A percentile compares a stretch with the other conserved stretches of the same genome.
phyloP scores from a whole-genome alignment of 192 early-diverging fungal genomes.

The Entophlyctis luteolus region DNA sequence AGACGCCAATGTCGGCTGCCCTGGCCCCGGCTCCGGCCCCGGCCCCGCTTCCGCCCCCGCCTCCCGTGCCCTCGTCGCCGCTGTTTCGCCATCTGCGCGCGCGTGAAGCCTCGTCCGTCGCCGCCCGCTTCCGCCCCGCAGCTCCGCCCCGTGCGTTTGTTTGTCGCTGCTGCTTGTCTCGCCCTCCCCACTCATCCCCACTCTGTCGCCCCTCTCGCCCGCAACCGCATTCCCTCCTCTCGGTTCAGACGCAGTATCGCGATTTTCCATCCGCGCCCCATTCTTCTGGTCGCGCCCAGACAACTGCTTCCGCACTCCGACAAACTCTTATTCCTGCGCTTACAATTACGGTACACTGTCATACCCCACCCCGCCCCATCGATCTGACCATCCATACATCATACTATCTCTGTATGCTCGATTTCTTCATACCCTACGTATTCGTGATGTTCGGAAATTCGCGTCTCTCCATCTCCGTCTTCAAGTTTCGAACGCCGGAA shows the following conservation, averaged over 20 bases:
- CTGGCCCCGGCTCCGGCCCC: too few relatives aligned
- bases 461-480: not conserved
- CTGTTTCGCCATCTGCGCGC: not conserved
- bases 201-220: not conserved
- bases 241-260: not conserved
- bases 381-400: too few relatives aligned
- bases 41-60: too few relatives aligned
- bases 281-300: constrained; percentile 19
- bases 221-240: not conserved
- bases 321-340: constrained; percentile 34
- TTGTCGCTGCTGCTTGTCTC: too few relatives aligned
- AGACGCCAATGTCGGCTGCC: too few relatives aligned
- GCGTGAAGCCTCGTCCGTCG: not conserved
- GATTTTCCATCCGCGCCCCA: constrained; percentile 27
- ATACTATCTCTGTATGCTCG: not conserved
- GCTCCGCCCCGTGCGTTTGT: too few relatives aligned
- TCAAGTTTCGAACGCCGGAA: constrained; percentile 48
- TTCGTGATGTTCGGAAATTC: not conserved
- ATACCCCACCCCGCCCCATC: too few relatives aligned
- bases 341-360: constrained; percentile 34
- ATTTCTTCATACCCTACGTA: not conserved
- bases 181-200: too few relatives aligned
- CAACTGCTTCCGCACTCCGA: not conserved
- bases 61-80: not conserved
- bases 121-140: not conserved